Evolutionary conservation across 345 rosid genomes (phyloP).

Genomic region (Salix koriyanagi): DNA sequence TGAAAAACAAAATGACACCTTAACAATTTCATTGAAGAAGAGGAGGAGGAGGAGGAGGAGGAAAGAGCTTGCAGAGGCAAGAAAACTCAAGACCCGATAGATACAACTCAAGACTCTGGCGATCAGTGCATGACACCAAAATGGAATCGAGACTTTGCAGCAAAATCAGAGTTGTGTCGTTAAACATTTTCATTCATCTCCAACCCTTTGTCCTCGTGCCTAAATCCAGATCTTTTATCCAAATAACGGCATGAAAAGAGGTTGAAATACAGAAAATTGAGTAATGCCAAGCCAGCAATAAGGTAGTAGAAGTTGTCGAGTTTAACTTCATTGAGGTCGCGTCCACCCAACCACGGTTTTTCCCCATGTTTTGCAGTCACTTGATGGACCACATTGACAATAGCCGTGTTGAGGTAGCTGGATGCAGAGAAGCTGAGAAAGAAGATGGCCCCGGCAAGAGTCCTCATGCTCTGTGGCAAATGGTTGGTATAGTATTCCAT

Average conservation of each 20-base stretch:
- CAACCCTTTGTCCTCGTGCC: not conserved
- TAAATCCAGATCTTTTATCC: not conserved
- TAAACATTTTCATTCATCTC: not conserved
- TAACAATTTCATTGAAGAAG: too few species aligned
- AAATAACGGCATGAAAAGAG: constrained; percentile 39
- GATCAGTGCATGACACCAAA: not conserved
- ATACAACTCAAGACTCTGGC: not conserved
- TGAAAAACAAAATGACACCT: too few species aligned
- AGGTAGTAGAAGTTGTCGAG: constrained; percentile 52
- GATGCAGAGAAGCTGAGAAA: constrained; percentile 57
- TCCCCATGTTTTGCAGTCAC: constrained; percentile 18
- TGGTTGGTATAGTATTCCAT: constrained; percentile 66
- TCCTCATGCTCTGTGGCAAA: constrained; percentile 72
- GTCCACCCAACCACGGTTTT: constrained; percentile 55
- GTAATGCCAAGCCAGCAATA: constrained; percentile 35
- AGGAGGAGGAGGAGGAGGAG: not conserved
- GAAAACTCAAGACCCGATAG: not conserved
- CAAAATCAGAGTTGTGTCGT: not conserved
- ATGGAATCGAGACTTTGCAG: not conserved
- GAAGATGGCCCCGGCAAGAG: constrained; percentile 64
- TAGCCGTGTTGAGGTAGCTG: constrained; percentile 43
- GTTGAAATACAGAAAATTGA: constrained; percentile 53
- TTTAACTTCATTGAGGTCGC: constrained; percentile 49
- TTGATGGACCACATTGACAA: constrained; percentile 40
- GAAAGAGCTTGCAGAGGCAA: not conserved